A percentile compares a stretch with the other conserved stretches of the same genome.
Conservation (phyloP, 2,329 filamentous ascomycete genomes). For the Aspergillus eucalypticola region DNA sequence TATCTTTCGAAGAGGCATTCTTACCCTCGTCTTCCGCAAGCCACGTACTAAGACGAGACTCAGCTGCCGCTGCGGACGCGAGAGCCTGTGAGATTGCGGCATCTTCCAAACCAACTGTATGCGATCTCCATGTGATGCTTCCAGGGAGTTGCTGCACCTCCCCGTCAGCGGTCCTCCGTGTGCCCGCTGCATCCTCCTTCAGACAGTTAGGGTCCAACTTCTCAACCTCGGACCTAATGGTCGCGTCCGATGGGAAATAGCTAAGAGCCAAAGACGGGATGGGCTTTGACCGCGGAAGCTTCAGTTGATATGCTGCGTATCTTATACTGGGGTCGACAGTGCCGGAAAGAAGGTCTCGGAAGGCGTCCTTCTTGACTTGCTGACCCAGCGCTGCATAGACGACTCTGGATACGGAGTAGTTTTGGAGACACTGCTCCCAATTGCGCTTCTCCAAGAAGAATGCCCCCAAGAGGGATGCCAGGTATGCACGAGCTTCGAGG, state of each 20-base stretch:
- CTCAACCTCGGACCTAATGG: conserved; percentile 68
- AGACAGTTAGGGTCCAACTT: conserved; percentile 69
- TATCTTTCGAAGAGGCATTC: conserved; percentile 55
- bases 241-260: conserved; percentile 67
- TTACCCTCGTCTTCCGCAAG: conserved; percentile 45
- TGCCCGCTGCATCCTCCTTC: conserved; percentile 56
- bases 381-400: conserved; percentile 77
- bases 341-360: conserved; percentile 80
- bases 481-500: conserved; percentile 84
- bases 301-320: conserved; percentile 89
- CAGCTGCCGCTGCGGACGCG: conserved; percentile 63
- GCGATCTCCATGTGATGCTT: conserved; percentile 80
- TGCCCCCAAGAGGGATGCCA: conserved; percentile 72
- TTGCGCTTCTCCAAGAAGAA: conserved; percentile 82
- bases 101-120: conserved; percentile 86
- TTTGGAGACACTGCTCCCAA: conserved; percentile 76
- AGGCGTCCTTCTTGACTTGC: conserved; percentile 68
- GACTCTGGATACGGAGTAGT: conserved; percentile 74
- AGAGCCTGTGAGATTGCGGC: conserved; percentile 86
- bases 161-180: conserved; percentile 49
- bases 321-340: conserved; percentile 91
- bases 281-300: conserved; percentile 80
- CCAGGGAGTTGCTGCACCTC: conserved; percentile 60
- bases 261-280: conserved; percentile 76
- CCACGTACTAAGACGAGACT: conserved; percentile 52